Evolutionary conservation across 768 basidiomycete genomes (phyloP).

Genomic region (Podaxis sp.): DNA sequence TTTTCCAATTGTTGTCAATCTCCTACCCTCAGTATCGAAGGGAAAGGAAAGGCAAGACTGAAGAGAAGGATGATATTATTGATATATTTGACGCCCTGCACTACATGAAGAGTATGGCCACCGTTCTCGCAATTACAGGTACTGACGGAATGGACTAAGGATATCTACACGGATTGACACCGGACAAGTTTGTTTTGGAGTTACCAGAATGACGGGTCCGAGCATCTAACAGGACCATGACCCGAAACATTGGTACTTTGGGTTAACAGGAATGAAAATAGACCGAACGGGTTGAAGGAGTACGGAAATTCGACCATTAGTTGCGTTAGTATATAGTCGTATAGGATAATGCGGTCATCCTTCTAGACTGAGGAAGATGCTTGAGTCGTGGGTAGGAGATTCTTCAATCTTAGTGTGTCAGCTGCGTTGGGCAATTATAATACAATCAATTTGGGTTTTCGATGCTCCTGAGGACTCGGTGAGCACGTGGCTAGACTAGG

Average conservation of each 20-base stretch:
- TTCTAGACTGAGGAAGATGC: slow-evolving; percentile 2
- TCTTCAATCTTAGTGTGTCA: too few species aligned
- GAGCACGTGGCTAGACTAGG: background rate
- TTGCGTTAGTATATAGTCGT: slow-evolving; percentile 3
- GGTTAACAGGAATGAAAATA: slow-evolving; percentile 2
- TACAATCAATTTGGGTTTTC: slow-evolving; percentile 35
- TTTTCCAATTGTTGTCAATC: background rate
- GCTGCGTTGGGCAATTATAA: slow-evolving; percentile 16
- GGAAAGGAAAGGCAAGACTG: background rate
- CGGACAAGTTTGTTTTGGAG: slow-evolving; percentile 2
- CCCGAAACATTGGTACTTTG: slow-evolving; percentile 7
- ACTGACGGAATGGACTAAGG: background rate
- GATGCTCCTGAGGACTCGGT: slow-evolving; percentile 42
- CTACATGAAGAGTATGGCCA: background rate
- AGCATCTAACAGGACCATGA: slow-evolving; percentile 3
- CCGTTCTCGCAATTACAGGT: background rate
- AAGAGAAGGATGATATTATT: background rate
- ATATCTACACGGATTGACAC: slow-evolving; percentile 4
- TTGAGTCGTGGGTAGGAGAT: background rate
- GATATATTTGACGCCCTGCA: background rate
- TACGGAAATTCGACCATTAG: slow-evolving; percentile 1
- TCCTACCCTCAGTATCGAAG: background rate
- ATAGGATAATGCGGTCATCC: background rate
- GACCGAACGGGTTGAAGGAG: background rate
- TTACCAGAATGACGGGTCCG: slow-evolving; percentile 12